Base-by-base conservation (phyloP, 345 rosid genomes). In the Anacardium occidentale region DNA sequence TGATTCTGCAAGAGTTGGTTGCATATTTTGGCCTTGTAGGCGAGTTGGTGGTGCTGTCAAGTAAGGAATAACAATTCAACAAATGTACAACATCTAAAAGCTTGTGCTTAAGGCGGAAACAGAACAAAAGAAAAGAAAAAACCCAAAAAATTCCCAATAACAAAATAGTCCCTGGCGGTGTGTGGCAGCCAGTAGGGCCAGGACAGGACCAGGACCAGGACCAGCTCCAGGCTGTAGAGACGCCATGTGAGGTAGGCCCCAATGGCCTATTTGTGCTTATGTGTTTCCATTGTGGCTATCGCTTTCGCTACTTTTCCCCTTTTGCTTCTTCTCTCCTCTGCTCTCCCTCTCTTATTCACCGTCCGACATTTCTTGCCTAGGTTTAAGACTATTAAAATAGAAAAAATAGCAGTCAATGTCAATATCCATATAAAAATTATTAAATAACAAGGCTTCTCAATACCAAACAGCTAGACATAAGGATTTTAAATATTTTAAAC, bases 161-260 rank as follows among this genome's bases (percentile, higher is more conserved):
- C 24, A 60, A 47, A 68, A 22, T 40, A 9, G 34, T 40, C 1
- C 21, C 61, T 3, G 29, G 63, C 14, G 62, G 53, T 26, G n/a
- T 21, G 29, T 4, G 70, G 29, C 57, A 26, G 58, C 50, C 25
- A 51, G 10, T 29, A 58, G 76, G 75, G 26, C 40, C 66, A 51
- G 34, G n/a, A n/a, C n/a, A n/a, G n/a, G n/a, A n/a, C n/a, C n/a
- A n/a, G n/a, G n/a, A n/a, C n/a, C n/a, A n/a, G n/a, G 75, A 42
- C 40, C 66, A 51, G 34, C 47, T 26, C 47, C 47, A 25, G 32
- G 1, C 25, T 8, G 14, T 8, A 8, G 25, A 9, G 51, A 55
- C 22, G 42, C 50, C 79, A 81, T 75, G 82, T 81, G 84, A 70
- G 22, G 40, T 74, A 54, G 74, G 80, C 64, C 71, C 75, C 69